Conservation (phyloP, 2,329 filamentous ascomycete species). For the Hymenoscyphus infarciens region DNA sequence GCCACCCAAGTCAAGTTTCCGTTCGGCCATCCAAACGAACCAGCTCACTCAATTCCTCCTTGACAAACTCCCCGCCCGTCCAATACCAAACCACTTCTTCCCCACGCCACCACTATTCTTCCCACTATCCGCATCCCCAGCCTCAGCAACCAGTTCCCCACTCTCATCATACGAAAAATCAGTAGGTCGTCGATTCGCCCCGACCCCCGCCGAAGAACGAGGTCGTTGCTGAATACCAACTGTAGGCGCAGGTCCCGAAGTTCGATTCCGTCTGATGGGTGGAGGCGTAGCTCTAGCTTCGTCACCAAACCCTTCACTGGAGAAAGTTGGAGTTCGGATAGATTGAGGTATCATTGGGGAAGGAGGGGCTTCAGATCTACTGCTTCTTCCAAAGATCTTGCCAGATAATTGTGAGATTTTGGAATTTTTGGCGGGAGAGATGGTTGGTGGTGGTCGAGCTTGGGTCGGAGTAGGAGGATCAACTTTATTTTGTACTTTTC, state of each 20-base stretch:
- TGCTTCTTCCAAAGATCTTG: slow-evolving; percentile 8
- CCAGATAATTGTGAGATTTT: slow-evolving; percentile 13
- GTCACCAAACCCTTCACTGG: slow-evolving; percentile 12
- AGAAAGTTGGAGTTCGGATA: background rate
- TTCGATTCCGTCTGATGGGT: slow-evolving; percentile 26
- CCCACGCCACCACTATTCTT: background rate
- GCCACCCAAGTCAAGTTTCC: too few species aligned
- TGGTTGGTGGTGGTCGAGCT: background rate
- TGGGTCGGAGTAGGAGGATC: slow-evolving; percentile 3
- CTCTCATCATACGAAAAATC: slow-evolving; percentile 6
- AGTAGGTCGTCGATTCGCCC: slow-evolving; percentile 1
- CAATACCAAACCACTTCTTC: slow-evolving; percentile 17
- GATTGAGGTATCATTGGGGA: slow-evolving; percentile 2
- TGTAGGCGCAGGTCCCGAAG: background rate
- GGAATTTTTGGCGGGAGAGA: slow-evolving; percentile 12
- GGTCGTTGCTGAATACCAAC: slow-evolving; percentile 16
- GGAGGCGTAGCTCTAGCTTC: slow-evolving; percentile 30
- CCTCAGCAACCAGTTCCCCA: background rate
- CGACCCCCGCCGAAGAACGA: slow-evolving; percentile 18
- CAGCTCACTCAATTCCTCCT: background rate
- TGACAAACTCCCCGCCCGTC: slow-evolving; percentile 2
- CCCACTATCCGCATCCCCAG: background rate
- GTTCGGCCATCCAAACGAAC: background rate
- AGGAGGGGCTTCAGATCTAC: background rate
- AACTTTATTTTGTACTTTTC: slow-evolving; percentile 12